Conservation (phyloP, 176 grass and related monocot genomes). For the Triticum turgidum region DNA sequence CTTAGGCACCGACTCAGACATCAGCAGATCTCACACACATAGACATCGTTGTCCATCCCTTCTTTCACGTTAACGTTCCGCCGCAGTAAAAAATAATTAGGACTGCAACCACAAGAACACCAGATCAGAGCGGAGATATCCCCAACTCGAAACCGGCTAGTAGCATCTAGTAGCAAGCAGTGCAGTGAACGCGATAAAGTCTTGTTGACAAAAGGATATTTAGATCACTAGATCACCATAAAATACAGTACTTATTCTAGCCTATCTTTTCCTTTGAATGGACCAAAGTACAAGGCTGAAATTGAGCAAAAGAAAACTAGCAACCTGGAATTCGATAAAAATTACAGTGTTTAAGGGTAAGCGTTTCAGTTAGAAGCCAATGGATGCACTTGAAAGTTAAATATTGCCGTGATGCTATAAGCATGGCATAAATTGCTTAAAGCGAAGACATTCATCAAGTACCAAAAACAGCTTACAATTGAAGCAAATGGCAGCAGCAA, state of each 20-base stretch:
- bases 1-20: neutral
- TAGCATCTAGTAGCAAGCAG: neutral
- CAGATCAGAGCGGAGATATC: neutral
- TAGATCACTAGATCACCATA: neutral
- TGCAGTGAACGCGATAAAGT: neutral
- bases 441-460: neutral
- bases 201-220: conserved; percentile 9
- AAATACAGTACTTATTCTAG: neutral
- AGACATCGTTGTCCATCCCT: neutral
- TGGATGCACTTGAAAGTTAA: neutral
- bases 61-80: neutral
- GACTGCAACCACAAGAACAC: neutral
- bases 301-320: conserved; percentile 18
- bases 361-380: neutral
- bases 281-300: neutral
- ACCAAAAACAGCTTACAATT: conserved; percentile 3
- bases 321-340: neutral
- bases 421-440: neutral
- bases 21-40: conserved; percentile 20
- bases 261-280: conserved; percentile 24
- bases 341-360: neutral
- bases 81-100: neutral
- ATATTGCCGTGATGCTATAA: neutral
- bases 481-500: conserved; percentile 10
- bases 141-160: neutral